Base-by-base conservation (phyloP, 345 rosid species). In the Cardamine resedifolia region DNA sequence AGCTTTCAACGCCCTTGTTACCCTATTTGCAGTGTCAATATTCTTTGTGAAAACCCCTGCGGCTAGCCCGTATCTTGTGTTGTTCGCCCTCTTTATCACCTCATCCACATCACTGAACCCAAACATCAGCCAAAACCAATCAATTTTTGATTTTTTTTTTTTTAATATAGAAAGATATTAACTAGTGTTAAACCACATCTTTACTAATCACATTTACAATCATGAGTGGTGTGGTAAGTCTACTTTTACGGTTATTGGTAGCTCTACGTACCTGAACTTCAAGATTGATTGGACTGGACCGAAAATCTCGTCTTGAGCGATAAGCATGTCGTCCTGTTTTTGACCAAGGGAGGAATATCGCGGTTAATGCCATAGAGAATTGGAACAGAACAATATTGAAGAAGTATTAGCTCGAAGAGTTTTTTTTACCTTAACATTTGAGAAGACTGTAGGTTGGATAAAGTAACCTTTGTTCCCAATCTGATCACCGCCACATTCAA, bases 211-310 rank as follows among this genome's bases (percentile, higher is more conserved):
- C 38, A 58, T 47, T 2, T 48, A 5, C 41, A 10, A 59, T 49
- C 51, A 71, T 19, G 55, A 58, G 12, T 60, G 7, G 19, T 3
- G 21, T 16, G 39, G n/a, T 27, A 18, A 41, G 41, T 71, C 10
- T 12, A 38, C 1, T 38, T 21, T 47, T 16, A n/a, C 7, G 8
- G 34, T 59, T 48, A 58, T 30, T 21, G 26, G 36, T 50, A 53
- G 44, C 8, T 34, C 15, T 31, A 34, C 2, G 11, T 58, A 93
- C 97, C 85, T 94, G 90, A 89, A 91, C 77, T 95, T 95, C 76
- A 95, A 78, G 81, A 95, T 95, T 33, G 97, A 82, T 57, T 95
- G 99, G 63, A 95, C 99, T 3, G 99, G 99, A 38, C 99, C 99
- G 14, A 94, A 94, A 64, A 94, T 94, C 87, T 94, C 99, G 12